Base-by-base conservation (phyloP, 2,329 filamentous ascomycete species). In the Emergomyces orientalis region DNA sequence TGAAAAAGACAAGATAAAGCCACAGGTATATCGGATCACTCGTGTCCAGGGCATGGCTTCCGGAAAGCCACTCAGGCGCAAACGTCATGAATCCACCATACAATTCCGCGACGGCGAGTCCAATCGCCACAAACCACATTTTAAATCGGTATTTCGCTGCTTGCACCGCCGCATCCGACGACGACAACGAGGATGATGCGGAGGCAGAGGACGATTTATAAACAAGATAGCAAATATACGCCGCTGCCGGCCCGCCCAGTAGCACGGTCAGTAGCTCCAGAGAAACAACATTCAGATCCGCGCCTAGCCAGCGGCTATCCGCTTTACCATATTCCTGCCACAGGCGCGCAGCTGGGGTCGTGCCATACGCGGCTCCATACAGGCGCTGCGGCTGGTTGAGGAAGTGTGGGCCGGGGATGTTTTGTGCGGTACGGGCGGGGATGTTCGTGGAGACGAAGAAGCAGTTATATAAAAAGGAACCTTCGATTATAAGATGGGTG, bases 401-500 rank as follows among this genome's bases (percentile, higher is more conserved):
- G 73, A 86, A 86, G 69, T 80, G 80, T 27, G 76, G 76, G 22
- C 58, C 64, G 19, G 60, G 41, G 41, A 60, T 49, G 17, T 63
- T 64, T 8, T 63, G 63, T 9, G 66, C 59, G 49, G 66, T 56
- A n/a, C 64, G 51, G 47, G 75, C 74, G 8, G 79, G 75, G 47
- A 83, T 73, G 25, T 74, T 70, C 57, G 76, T 76, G 70, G 80
- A 86, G 68, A 82, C 82, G 82, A 91, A 93, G 82, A 97, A 95
- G 80, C 90, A 96, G 78, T 96, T 90, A 81, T 91, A 97, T 30
- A 97, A 85, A 76, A 91, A 97, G 71, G 86, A 88, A 61, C 91
- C 92, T 78, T 97, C 93, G 73, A 97, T 88, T 74, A 91, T 81
- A 76, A 95, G 86, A 79, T 99, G 94, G 71, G 92, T 93, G 52